Base-by-base conservation (phyloP, 495 filamentous ascomycete genomes). In the Aspergillus funiculosus region DNA sequence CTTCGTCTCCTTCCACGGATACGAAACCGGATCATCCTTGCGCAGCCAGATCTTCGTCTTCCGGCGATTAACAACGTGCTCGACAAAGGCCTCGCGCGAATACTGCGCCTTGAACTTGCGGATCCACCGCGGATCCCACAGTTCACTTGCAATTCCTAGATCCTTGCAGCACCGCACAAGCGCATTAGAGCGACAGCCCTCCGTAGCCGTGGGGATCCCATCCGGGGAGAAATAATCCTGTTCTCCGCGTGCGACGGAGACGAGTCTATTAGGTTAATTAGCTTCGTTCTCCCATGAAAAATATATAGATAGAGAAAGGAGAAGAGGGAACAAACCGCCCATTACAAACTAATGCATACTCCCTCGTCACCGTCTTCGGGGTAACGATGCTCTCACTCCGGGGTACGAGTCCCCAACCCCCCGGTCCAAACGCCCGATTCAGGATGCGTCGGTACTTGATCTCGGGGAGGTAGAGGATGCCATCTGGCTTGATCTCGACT, bases 161-260 rank as follows among this genome's bases (percentile, higher is more conserved):
- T 98, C 92, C 69, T 98, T 98, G 71, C 94, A 97, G 71, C 89
- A 95, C 18, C 92, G 85, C 74, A 95, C 87, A 43, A 98, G 74
- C 14, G 92, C 92, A 63, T 97, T 98, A 13, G 89, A 95, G 63
- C 95, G 94, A 72, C 89, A 94, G 14, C 92, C 92, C 64, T 98
- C 92, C 22, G 89, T 90, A 0, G 94, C 92, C 1, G 90, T 97
- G n/a, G 92, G 88, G 47, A 98, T 92, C 35, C 86, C 87, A 43
- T 94, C 88, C 9, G 87, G 81, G 41, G 78, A 81, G 67, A 97
- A 98, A 66, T 96, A 98, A 47, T 88, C 81, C 66, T 95, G 89
- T 64, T 97, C 94, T 60, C 92, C 92, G 39, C 94, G 84, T 1
- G 92, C 89, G 40, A 97, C 83, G 17, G 85, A 90, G 20, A 98